Evolutionary conservation across 2,329 filamentous ascomycete species (phyloP).

Genomic region (Tympanopsis confertula): DNA sequence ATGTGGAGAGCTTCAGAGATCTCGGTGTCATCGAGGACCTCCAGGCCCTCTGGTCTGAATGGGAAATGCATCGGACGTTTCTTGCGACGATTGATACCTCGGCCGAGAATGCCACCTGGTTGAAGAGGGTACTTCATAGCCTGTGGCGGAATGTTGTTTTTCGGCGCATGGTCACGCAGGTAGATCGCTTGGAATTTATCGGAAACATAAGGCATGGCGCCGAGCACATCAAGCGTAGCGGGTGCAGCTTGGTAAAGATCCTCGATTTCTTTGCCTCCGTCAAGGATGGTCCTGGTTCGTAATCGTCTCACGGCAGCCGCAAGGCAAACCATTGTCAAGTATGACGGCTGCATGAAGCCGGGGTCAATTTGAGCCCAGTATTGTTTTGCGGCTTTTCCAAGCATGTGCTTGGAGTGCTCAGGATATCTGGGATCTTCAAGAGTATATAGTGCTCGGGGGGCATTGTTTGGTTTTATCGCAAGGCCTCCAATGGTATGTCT

Average conservation of each 20-base stretch:
- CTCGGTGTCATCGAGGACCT: too few species aligned
- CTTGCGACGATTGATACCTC: not conserved
- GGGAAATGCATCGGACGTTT: too few species aligned
- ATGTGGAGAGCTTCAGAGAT: too few species aligned
- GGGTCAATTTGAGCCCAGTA: conserved; percentile 23
- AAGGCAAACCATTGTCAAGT: conserved; percentile 27
- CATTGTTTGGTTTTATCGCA: not conserved
- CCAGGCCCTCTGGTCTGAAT: too few species aligned
- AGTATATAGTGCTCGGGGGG: not conserved
- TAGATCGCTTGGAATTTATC: conserved; percentile 26
- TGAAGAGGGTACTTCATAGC: not conserved
- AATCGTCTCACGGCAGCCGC: conserved; percentile 23
- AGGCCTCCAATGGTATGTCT: not conserved
- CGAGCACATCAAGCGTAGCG: conserved; percentile 20
- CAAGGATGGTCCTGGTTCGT: conserved; percentile 18
- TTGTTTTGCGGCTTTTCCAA: conserved; percentile 16
- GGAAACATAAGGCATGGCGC: conserved; percentile 21
- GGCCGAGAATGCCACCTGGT: not conserved
- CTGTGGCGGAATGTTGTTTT: too few species aligned
- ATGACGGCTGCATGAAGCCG: conserved; percentile 26
- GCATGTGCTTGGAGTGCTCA: not conserved
- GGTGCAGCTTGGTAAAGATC: conserved; percentile 17
- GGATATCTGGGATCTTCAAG: not conserved
- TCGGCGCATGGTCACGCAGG: too few species aligned
- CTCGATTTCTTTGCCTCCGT: conserved; percentile 15